Evolutionary conservation across 2,329 filamentous ascomycete genomes (phyloP).

Genomic region (Diaporthe sp.): DNA sequence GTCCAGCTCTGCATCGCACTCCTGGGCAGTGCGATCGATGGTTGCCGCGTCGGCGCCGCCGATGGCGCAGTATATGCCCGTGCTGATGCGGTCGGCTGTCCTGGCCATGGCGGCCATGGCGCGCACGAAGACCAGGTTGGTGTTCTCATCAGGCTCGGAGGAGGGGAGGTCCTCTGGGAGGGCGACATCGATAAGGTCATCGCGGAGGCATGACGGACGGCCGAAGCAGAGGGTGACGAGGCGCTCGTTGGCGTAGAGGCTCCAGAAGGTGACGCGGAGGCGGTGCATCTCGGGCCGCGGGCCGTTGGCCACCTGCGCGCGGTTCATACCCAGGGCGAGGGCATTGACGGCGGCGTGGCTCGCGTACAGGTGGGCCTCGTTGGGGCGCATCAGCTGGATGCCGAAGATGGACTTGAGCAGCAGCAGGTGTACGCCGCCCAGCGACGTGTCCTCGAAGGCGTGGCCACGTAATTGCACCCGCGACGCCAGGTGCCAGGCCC

Average conservation of each 20-base stretch:
- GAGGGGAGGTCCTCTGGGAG: not conserved
- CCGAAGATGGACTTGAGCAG: conserved; percentile 17
- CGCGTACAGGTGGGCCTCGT: not conserved
- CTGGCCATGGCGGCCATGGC: not conserved
- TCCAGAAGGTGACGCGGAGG: conserved; percentile 10
- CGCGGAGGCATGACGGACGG: conserved; percentile 4
- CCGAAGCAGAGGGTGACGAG: conserved; percentile 8
- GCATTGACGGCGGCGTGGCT: conserved; percentile 12
- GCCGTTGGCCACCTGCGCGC: not conserved
- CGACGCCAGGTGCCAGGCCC: not conserved
- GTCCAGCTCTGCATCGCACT: not conserved
- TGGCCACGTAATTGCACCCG: not conserved
- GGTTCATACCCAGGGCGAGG: conserved; percentile 1
- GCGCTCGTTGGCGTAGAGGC: conserved; percentile 11
- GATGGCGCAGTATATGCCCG: conserved; percentile 12
- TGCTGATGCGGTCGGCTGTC: not conserved
- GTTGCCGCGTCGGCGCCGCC: not conserved
- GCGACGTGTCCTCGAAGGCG: conserved; percentile 15
- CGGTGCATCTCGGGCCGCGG: conserved; percentile 24
- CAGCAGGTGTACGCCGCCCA: not conserved
- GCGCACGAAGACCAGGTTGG: not conserved
- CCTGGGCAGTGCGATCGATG: not conserved
- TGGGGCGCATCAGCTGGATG: conserved; percentile 21
- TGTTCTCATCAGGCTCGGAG: not conserved
- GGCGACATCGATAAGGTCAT: not conserved